A percentile compares a stretch with the other conserved stretches of the same genome.
These are phyloP conservation scores for Colletotrichum orbiculare DNA, from an alignment of 2,329 filamentous ascomycete genomes.

Conservation along the genomic window DNA sequence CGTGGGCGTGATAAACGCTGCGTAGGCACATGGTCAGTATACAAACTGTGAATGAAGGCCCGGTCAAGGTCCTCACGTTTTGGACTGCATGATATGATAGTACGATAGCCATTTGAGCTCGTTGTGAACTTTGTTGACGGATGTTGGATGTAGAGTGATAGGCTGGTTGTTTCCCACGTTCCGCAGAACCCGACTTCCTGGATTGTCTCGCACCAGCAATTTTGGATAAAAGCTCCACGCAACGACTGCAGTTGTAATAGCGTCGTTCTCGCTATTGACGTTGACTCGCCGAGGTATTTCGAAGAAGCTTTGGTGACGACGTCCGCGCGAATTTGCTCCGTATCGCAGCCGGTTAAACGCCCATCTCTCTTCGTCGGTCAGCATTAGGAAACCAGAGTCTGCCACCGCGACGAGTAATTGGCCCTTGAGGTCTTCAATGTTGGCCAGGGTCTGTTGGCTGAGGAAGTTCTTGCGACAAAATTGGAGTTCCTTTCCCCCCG, in stretches of 20 bases:
- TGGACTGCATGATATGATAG: slow-evolving; percentile 97
- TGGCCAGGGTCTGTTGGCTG: slow-evolving; percentile 85
- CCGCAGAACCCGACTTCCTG: slow-evolving; percentile 79
- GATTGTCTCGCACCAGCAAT: slow-evolving; percentile 81
- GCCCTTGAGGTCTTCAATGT: slow-evolving; percentile 95
- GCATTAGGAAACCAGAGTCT: slow-evolving; percentile 83
- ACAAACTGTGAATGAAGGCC: background rate
- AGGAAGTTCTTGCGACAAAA: slow-evolving; percentile 97
- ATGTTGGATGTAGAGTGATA: slow-evolving; percentile 87
- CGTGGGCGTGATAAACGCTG: slow-evolving; percentile 88
- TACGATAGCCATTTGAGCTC: slow-evolving; percentile 88
- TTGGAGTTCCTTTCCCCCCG: slow-evolving; percentile 78
- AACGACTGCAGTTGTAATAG: slow-evolving; percentile 83
- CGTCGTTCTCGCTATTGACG: slow-evolving; percentile 81
- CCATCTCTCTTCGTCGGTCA: slow-evolving; percentile 78
- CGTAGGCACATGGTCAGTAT: slow-evolving; percentile 38
- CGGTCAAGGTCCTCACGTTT: slow-evolving; percentile 65
- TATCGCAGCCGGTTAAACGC: slow-evolving; percentile 77
- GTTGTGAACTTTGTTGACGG: slow-evolving; percentile 81
- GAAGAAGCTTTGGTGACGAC: slow-evolving; percentile 80
- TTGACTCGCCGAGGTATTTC: slow-evolving; percentile 82
- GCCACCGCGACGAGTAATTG: slow-evolving; percentile 87
- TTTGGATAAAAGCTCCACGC: slow-evolving; percentile 98
- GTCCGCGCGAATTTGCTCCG: slow-evolving; percentile 59
- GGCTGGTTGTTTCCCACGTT: slow-evolving; percentile 94